A percentile compares a stretch with the other conserved stretches of the same genome.
Evolutionary conservation across 768 basidiomycete species (phyloP).

Genomic region (Podaxis pistillaris): DNA sequence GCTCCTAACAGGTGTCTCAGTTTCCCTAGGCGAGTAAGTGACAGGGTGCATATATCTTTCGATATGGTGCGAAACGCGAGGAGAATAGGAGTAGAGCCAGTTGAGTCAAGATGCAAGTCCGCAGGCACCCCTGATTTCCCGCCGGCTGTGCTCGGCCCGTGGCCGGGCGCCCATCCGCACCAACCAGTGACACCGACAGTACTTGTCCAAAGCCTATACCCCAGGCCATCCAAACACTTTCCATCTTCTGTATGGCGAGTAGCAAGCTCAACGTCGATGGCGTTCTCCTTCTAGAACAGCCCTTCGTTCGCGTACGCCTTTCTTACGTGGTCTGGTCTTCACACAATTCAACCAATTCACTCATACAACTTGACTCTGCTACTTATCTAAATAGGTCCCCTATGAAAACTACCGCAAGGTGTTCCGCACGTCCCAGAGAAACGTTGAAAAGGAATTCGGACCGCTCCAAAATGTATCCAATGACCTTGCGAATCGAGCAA

Average conservation of each 20-base stretch:
- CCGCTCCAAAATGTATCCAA: constrained; percentile 53
- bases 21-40: not conserved
- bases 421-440: constrained; percentile 80
- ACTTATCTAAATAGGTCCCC: constrained; percentile 59
- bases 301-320: constrained; percentile 64
- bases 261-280: constrained; percentile 71
- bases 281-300: constrained; percentile 79
- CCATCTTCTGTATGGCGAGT: constrained; percentile 12
- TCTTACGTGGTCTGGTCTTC: constrained; percentile 1
- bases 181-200: not conserved
- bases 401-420: constrained; percentile 87
- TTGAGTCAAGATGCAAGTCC: not conserved
- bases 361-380: constrained; percentile 1
- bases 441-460: constrained; percentile 76
- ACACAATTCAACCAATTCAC: constrained; percentile 2
- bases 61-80: not conserved
- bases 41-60: not conserved
- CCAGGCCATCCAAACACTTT: not conserved
- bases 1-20: not conserved
- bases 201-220: not conserved
- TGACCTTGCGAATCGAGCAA: constrained; percentile 55
- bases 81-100: not conserved
- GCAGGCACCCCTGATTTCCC: not conserved
- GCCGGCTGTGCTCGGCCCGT: not conserved
- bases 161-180: not conserved